Percentiles rank a stretch among this genome's conserved stretches.
These are phyloP conservation scores for Fusarium sacchari DNA, from an alignment of 2,329 filamentous ascomycete genomes.

Conservation along the genomic window DNA sequence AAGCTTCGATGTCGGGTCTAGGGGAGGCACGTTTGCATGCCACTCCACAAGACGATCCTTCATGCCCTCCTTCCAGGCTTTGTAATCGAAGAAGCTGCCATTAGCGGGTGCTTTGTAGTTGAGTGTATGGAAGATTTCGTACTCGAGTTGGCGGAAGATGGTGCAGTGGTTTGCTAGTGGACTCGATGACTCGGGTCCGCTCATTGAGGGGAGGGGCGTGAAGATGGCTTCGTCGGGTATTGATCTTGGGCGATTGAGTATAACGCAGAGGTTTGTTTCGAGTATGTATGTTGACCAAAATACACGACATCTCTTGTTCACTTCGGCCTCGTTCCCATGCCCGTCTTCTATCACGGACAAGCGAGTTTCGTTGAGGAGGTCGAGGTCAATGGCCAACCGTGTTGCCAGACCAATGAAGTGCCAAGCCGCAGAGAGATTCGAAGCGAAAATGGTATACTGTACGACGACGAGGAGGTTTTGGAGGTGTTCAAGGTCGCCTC, in stretches of 20 bases:
- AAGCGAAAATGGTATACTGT: constrained; percentile 27
- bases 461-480: constrained; percentile 22
- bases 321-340: neutral
- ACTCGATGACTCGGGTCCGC: constrained; percentile 1
- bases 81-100: constrained; percentile 19
- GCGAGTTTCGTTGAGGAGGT: constrained; percentile 8
- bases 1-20: constrained; percentile 27
- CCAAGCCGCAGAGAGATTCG: constrained; percentile 28
- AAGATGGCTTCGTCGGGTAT: constrained; percentile 33
- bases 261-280: constrained; percentile 27
- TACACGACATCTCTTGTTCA: constrained; percentile 1
- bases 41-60: constrained; percentile 31
- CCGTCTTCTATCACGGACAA: neutral
- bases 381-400: constrained; percentile 19
- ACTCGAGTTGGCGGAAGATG: constrained; percentile 35
- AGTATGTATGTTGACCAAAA: constrained; percentile 34
- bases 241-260: constrained; percentile 21
- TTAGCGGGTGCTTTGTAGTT: constrained; percentile 22
- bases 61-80: constrained; percentile 33
- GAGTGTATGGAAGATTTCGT: constrained; percentile 38
- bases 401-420: constrained; percentile 34
- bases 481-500: constrained; percentile 17
- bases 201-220: constrained; percentile 3
- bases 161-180: constrained; percentile 36
- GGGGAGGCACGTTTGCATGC: constrained; percentile 16